These are phyloP conservation scores for Nothophoma quercina DNA, from an alignment of 2,329 filamentous ascomycete genomes.

Conservation along the genomic window DNA sequence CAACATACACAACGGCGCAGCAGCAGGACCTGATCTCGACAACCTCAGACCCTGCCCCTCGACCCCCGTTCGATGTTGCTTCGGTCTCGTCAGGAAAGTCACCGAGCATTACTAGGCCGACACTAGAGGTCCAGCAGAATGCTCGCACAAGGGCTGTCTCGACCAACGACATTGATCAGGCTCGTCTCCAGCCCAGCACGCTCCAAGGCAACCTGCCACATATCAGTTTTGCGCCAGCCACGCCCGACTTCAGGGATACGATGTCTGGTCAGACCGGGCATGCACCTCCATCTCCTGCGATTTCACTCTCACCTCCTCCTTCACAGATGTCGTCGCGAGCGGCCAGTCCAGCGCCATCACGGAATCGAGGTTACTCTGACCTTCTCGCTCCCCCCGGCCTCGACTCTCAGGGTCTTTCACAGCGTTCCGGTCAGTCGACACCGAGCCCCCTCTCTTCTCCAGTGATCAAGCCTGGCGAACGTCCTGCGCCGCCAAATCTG, in stretches of 20 bases:
- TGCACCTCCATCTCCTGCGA: constrained; percentile 46
- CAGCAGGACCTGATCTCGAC: constrained; percentile 58
- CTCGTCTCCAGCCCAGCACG: constrained; percentile 54
- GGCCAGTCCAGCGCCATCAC: constrained; percentile 37
- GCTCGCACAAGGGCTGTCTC: constrained; percentile 63
- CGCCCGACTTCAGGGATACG: constrained; percentile 36
- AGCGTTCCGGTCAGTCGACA: constrained; percentile 28
- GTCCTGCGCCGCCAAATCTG: constrained; percentile 45
- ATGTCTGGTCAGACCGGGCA: constrained; percentile 15
- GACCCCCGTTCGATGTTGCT: constrained; percentile 47
- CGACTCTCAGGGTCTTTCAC: constrained; percentile 24
- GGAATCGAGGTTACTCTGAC: constrained; percentile 30
- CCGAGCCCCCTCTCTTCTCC: constrained; percentile 41
- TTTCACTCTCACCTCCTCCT: constrained; percentile 53
- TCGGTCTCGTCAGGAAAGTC: constrained; percentile 27
- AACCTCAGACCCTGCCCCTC: constrained; percentile 56
- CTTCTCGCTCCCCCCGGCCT: constrained; percentile 52
- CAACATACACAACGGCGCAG: constrained; percentile 55
- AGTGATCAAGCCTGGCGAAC: constrained; percentile 28
- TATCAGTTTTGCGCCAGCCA: constrained; percentile 47
- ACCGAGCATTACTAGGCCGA: constrained; percentile 35
- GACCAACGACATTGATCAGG: constrained; percentile 62
- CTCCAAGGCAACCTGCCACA: constrained; percentile 38
- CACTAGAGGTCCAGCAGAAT: constrained; percentile 38
- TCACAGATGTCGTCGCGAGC: constrained; percentile 40